Base-by-base conservation (phyloP, 23 red algal genomes). In the Gracilaria caudata region DNA sequence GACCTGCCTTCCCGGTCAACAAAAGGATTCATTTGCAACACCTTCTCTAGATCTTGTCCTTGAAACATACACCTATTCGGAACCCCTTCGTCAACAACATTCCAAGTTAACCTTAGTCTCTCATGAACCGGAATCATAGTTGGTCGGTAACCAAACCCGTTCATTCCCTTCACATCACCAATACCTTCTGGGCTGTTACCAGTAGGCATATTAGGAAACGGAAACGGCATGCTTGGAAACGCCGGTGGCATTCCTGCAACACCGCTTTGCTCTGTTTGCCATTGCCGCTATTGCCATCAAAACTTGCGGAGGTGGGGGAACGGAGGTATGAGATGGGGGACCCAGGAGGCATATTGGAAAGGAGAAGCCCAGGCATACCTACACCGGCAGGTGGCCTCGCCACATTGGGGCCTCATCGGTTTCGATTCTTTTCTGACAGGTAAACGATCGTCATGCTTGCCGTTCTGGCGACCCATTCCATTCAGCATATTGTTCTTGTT, bases 261-360 rank as follows among this genome's bases (percentile, higher is more conserved):
- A 55, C 65, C 65, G 29, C 53, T 68, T 24, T 86, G 82, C 19
- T 57, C n/a, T 73, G 21, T 56, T 56, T 55, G 37, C 64, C 44
- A 68, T 73, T 20, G 85, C 85, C 51, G 61, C 61, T 38, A 78
- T 64, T 14, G 85, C 85, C 85, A 89, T 89, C 0, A 89, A 78
- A 74, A 89, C 58, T 36, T 89, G 85, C 13, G 85, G 85, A 13
- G 74, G 65, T 43, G 85, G 21, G 85, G 85, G 49, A 89, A 89
- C 6, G 85, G 85, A 55, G 82, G 82, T 53, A 89, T 63, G 57
- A 61, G 80, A n/a, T n/a, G 4, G 85, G 85, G 61, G 79, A 89
- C 14, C 85, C 85, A 7, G 82, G 82, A 5, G 82, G 82, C 24
- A 68, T 68, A 51, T 64, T 64, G 26, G 82, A 66, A 17, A 86